Conservation (phyloP, 1,284 basidiomycete species). For the Cryptococcus sp. region DNA sequence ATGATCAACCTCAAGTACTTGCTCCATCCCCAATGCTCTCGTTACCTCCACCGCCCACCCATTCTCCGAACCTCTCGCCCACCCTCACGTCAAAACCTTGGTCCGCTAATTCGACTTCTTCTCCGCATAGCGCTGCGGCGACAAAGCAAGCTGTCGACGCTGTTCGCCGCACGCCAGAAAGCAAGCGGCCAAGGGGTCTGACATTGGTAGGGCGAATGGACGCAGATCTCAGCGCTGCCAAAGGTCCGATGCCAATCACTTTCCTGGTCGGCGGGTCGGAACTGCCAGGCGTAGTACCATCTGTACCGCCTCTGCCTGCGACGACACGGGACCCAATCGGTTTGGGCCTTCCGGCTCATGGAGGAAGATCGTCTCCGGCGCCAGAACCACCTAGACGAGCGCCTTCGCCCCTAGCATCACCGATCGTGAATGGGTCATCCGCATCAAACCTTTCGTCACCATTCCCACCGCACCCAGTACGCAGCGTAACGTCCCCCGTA, state of each 20-base stretch:
- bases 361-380: constrained; percentile 16
- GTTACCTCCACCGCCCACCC: constrained; percentile 4
- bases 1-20: not conserved
- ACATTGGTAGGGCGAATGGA: constrained; percentile 45
- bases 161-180: constrained; percentile 21
- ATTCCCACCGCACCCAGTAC: constrained; percentile 12
- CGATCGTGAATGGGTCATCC: constrained; percentile 1
- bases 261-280: constrained; percentile 37
- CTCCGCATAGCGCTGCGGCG: constrained; percentile 37
- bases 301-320: constrained; percentile 6
- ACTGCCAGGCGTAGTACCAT: constrained; percentile 7
- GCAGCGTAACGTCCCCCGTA: constrained; percentile 23
- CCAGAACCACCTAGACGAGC: constrained; percentile 12
- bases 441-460: constrained; percentile 10
- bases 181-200: constrained; percentile 23
- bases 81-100: constrained; percentile 14
- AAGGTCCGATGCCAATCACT: constrained; percentile 46
- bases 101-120: constrained; percentile 32
- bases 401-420: constrained; percentile 19
- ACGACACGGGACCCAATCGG: constrained; percentile 14
- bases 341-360: constrained; percentile 19
- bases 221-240: constrained; percentile 30
- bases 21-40: constrained; percentile 1
- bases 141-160: constrained; percentile 37
- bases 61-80: constrained; percentile 17